Base-by-base conservation (phyloP, 768 basidiomycete genomes). In the Termitomyces sp. region DNA sequence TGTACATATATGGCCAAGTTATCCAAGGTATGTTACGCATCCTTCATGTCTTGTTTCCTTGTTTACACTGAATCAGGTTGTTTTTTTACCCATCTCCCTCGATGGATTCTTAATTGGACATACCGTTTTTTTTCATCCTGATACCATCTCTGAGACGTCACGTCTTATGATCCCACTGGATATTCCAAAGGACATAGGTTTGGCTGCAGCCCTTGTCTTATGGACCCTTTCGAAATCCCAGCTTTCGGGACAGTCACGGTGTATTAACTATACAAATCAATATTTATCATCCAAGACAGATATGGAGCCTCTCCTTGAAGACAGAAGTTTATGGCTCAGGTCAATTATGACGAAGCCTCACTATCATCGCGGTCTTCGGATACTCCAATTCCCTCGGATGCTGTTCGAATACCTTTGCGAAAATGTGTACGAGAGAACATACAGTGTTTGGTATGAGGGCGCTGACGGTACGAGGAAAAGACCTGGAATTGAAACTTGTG, bases 51-150 rank as follows among this genome's bases (percentile, higher is more conserved):
- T 47, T 16, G 16, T 26, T 56, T 33, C 12, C n/a, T 35, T n/a
- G n/a, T 23, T 38, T 6, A 56, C 46, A 30, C 12, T 13, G 13
- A 10, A 48, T 36, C 36, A 88, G 87, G 74, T 80, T 60, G 76
- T 81, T 48, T 71, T 79, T 52, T 69, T 82, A 14, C 78, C 82
- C 23, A 65, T 84, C 0, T 67, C 66, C 47, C 66, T 84, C 44
- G 82, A 86, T 61, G 71, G 70, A 26, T 69, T 70, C 28, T 69
- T 80, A 44, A 75, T 78, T 12, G 88, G 81, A 9, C 66, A 82
- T 40, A 73, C 85, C 32, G 36, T 89, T 10, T 63, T 90, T n/a
- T 82, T 86, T 62, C 76, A 82, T 28, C 66, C 72, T 8, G 64
- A 66, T 8, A 69, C 75, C 38, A 53, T 66, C 3, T 58, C 69